Base-by-base conservation (phyloP, 805 yeast species). In the Lachancea meyersii region DNA sequence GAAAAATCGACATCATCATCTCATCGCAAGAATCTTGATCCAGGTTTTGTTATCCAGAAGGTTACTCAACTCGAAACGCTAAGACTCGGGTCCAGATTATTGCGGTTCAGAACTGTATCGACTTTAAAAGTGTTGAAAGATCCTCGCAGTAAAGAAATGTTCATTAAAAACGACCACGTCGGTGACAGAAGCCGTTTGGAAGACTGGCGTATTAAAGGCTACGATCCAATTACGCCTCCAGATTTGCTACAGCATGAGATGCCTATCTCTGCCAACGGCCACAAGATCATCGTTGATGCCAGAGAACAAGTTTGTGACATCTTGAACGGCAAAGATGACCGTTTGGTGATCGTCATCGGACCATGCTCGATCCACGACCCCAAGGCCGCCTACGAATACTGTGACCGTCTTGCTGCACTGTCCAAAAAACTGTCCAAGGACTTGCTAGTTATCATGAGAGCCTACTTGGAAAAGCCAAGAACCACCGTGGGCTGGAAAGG, bases 401-500 rank as follows among this genome's bases (percentile, higher is more conserved):
- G 91, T 55, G 69, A 72, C 27, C 71, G 79, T 55, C 75, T 91
- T 45, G 66, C 76, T 34, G 71, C 70, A 42, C 61, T 82, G 28
- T 68, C 83, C 33, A 78, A 78, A 44, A 73, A 79, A 58, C 71
- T 84, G 49, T 72, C 81, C 50, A 79, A 76, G 37, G 96, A 91
- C 53, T 73, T 93, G 47, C 77, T 80, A 44, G 81, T 93, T 46
- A 82, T 93, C 48, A 93, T 93, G 98, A 81, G 98, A 70, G 97
- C 97, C 3, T 93, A 93, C 71, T 74, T 93, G 58, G 98, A 91
- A 66, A 91, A 91, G 69, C 98, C 98, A 55, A 80, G 98, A 69
- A 91, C 98, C 40, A 91, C 97, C 22, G 97, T 93, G 35, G 98
- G 98, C 47, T 91, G 98, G 98, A 91, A 91, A 70, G 98, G 98